Evolutionary conservation across 371 early-diverging fungal species (phyloP), one percentile per base, ranked within the genome.

Genomic region (Mortierella sp.): DNA sequence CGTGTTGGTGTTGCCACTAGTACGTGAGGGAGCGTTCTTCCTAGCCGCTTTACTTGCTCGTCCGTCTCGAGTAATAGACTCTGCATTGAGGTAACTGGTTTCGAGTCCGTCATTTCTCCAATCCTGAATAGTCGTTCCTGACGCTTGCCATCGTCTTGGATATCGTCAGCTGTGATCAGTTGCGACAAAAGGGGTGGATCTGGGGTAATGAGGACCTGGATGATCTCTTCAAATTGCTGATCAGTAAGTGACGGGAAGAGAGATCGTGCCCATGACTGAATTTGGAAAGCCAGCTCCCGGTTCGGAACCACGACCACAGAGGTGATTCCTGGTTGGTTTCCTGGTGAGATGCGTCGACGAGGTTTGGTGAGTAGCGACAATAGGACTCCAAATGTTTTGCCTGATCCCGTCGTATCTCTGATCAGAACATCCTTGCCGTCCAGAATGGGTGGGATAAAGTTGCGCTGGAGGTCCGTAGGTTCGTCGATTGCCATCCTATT

Each of bases 261-360:
- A 25, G 63, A 57, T 7, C 71, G 55, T 0, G 85, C 55, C 91
- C 90, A 89, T 7, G 56, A 52, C 8, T 69, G 65, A 13, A 94
- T 85, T 69, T 98, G 98, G 17, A 86, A 62, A 2, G 94, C 97
- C 10, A 98, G 83, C 63, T 96, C 96, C 60, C 94, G 89, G 28
- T 94, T 96, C 2, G 94, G 95, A 9, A 89, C 94, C 40, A 96
- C 68, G 37, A 95, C 83, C 7, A 98, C 78, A 1, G 90, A 80
- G 7, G 79, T 83, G 21, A 79, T 78, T 10, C 70, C 80, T 24
- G 46, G 59, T 13, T 16, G 46, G 12, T 43, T n/a, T 14, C 41
- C 29, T 2, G 49, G 47, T 25, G 29, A 25, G 4, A 46, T 54
- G 7, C 45, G 37, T 8, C 58, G 22, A 10, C 79, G 66, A 12